Evolutionary conservation across 2,329 filamentous ascomycete genomes (phyloP), one percentile per base, ranked within the genome.

Genomic region (Thermothelomyces thermophilus): DNA sequence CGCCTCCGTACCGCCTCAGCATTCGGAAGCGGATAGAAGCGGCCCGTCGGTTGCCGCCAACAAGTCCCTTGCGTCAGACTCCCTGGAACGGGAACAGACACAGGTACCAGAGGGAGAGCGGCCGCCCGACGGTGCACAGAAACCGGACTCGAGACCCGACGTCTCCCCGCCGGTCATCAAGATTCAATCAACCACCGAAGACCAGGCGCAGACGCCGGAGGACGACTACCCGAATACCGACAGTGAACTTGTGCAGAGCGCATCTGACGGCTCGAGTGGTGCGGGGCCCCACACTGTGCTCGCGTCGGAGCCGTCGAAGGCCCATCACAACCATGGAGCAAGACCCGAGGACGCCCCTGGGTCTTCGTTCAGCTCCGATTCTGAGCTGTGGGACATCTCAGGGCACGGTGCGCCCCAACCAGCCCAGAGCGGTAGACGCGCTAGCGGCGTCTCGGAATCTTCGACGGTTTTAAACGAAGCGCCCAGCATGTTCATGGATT

Each of bases 401-500:
- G 54, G 53, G 10, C 33, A 26, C 7, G 51, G 48, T 9, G 48
- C 46, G 7, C 44, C 42, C 9, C 48, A 56, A 22, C 46, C 48
- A 2, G 56, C 56, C 10, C 45, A 54, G 13, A 49, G 41, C 16
- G 34, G 35, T 17, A 56, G 59, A 37, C 56, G 58, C 26, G 60
- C 52, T 14, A 71, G 66, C 48, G 60, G 63, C 33, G 56, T 56
- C 6, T 70, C 65, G 2, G 61, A 68, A 24, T 62, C 65, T n/a
- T 74, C 69, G 6, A 70, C 67, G 0, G 57, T 70, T 9, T 56
- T 71, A 14, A 67, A 66, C 46, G 68, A 63, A 4, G 62, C 63
- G 11, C 66, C 66, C 14, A 71, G 64, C 48, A 64, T 66, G 35
- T 69, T 71, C 35, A 65, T 66, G 22, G 64, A 66, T 24, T 54